Evolutionary conservation across 2,329 filamentous ascomycete species (phyloP).

Genomic region (Nakataea oryzae): DNA sequence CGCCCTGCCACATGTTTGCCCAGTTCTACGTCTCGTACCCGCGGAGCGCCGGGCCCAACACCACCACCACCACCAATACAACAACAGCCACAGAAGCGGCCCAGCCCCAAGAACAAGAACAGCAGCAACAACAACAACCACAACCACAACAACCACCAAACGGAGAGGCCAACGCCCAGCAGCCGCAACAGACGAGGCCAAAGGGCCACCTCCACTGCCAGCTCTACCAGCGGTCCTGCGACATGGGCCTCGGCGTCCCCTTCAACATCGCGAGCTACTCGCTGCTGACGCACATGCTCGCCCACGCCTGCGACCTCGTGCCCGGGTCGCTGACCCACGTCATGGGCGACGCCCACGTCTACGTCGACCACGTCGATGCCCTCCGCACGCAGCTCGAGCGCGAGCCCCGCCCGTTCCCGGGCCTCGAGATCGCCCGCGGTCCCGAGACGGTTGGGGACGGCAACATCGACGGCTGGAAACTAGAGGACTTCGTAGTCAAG

Average conservation of each 20-base stretch:
- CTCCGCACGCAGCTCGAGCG: conserved; percentile 69
- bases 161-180: conserved; percentile 5
- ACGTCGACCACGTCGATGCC: conserved; percentile 84
- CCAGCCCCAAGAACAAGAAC: background rate
- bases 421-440: conserved; percentile 54
- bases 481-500: conserved; percentile 77
- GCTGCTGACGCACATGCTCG: conserved; percentile 88
- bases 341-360: conserved; percentile 98
- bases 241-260: conserved; percentile 94
- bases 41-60: conserved; percentile 17
- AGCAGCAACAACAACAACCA: conserved; percentile 10
- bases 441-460: conserved; percentile 55
- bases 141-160: conserved; percentile 6
- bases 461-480: conserved; percentile 81
- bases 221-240: conserved; percentile 87
- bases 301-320: conserved; percentile 72
- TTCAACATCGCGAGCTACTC: conserved; percentile 98
- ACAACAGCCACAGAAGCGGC: conserved; percentile 10
- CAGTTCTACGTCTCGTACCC: conserved; percentile 88
- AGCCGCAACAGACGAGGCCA: conserved; percentile 20
- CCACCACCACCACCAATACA: conserved; percentile 3
- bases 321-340: conserved; percentile 86
- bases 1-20: conserved; percentile 95
- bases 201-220: conserved; percentile 74
- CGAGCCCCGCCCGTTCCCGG: conserved; percentile 73